A percentile compares a stretch with the other conserved stretches of the same genome.
These are phyloP conservation scores for Capsicum chinense DNA, from an alignment of 257 asterid genomes.

Conservation along the genomic window DNA sequence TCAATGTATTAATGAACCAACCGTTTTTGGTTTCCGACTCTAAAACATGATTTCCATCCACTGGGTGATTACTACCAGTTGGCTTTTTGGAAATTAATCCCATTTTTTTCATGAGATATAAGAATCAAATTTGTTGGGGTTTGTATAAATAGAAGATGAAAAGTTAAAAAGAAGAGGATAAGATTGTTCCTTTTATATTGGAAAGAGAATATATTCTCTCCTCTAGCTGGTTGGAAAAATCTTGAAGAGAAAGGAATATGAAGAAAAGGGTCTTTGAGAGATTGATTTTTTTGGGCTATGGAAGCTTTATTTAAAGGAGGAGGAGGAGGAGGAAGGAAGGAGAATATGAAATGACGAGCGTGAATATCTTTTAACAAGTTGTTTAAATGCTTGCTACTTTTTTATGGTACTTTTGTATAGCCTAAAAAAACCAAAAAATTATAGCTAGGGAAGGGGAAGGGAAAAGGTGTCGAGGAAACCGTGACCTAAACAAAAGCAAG, in stretches of 20 bases:
- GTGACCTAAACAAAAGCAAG: conserved; percentile 35
- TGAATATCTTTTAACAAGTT: conserved; percentile 29
- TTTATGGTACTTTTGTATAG: not conserved
- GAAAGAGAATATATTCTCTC: conserved; percentile 37
- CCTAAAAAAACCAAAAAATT: conserved; percentile 9
- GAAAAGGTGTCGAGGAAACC: conserved; percentile 40
- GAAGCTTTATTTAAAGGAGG: conserved; percentile 31
- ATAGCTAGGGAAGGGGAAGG: not conserved
- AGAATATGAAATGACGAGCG: conserved; percentile 22
- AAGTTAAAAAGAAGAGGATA: not conserved
- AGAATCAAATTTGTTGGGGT: not conserved
- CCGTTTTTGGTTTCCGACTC: conserved; percentile 38
- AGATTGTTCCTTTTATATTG: conserved; percentile 7
- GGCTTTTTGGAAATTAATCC: conserved; percentile 12
- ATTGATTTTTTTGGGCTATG: not conserved
- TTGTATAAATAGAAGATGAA: conserved; percentile 16
- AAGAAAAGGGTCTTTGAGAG: conserved; percentile 29
- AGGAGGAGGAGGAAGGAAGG: not conserved
- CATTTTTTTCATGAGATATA: not conserved
- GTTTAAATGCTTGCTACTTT: not conserved
- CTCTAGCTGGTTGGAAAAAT: conserved; percentile 24
- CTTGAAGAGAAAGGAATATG: conserved; percentile 32
- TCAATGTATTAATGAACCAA: conserved; percentile 41
- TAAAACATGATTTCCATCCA: conserved; percentile 31
- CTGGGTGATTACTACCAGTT: conserved; percentile 21